Conservation (phyloP, 306 rosid genomes). For the Pyrus bretschneideri region DNA sequence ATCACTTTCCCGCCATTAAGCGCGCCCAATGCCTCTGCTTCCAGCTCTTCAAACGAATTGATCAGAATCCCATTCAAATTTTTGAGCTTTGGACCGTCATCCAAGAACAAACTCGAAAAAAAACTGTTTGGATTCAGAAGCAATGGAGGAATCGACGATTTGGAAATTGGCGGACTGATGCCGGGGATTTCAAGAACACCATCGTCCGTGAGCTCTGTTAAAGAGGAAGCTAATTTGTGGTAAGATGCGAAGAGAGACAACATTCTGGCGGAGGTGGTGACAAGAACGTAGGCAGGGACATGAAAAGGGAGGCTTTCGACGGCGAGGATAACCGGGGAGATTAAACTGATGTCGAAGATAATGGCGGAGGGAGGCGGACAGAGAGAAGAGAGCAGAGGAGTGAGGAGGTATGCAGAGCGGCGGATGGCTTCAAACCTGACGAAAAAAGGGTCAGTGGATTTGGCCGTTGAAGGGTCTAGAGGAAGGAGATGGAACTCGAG, state of each 20-base stretch:
- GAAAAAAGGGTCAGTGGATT: slow-evolving; percentile 38
- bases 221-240: neutral
- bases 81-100: slow-evolving; percentile 25
- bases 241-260: slow-evolving; percentile 30
- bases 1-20: slow-evolving; percentile 14
- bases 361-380: slow-evolving; percentile 44
- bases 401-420: slow-evolving; percentile 37
- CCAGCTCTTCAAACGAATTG: slow-evolving; percentile 36
- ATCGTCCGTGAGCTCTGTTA: neutral
- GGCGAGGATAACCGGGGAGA: slow-evolving; percentile 28
- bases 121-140: slow-evolving; percentile 13
- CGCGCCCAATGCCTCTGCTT: slow-evolving; percentile 23
- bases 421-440: slow-evolving; percentile 33
- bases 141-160: slow-evolving; percentile 37
- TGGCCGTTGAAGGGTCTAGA: slow-evolving; percentile 6
- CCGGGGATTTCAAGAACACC: slow-evolving; percentile 29
- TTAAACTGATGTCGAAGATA: slow-evolving; percentile 25
- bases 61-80: slow-evolving; percentile 36
- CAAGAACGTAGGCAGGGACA: slow-evolving; percentile 37
- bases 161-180: slow-evolving; percentile 23
- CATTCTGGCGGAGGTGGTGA: slow-evolving; percentile 43
- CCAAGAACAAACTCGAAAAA: slow-evolving; percentile 6
- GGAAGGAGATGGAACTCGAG: slow-evolving; percentile 20
- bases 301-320: neutral
- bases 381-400: slow-evolving; percentile 32